Evolutionary conservation across 1,284 basidiomycete species (phyloP).

Genomic region (Rhodofomes roseus): DNA sequence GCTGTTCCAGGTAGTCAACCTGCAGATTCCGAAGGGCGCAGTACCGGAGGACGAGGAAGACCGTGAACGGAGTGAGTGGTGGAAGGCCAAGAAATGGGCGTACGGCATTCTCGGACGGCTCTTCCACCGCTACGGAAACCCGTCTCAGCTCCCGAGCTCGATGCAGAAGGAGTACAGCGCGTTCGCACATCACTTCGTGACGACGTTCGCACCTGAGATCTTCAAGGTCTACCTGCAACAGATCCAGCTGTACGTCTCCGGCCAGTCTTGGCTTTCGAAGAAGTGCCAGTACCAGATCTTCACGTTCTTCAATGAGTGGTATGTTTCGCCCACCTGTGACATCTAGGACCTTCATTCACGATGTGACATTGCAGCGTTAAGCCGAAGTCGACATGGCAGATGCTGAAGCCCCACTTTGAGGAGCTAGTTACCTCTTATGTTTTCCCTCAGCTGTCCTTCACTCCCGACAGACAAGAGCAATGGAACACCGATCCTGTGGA

Average conservation of each 20-base stretch:
- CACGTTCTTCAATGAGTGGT: constrained; percentile 85
- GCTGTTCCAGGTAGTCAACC: constrained; percentile 73
- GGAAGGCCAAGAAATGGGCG: constrained; percentile 89
- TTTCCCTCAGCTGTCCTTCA: constrained; percentile 85
- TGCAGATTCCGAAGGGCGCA: constrained; percentile 59
- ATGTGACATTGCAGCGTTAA: constrained; percentile 59
- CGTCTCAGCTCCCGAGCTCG: constrained; percentile 74
- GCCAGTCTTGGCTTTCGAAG: constrained; percentile 73
- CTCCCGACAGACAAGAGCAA: constrained; percentile 55
- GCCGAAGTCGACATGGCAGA: constrained; percentile 82
- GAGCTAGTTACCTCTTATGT: constrained; percentile 72
- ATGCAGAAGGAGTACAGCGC: constrained; percentile 64
- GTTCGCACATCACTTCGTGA: constrained; percentile 78
- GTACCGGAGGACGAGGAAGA: constrained; percentile 73
- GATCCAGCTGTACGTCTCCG: constrained; percentile 67
- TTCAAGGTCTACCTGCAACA: constrained; percentile 76
- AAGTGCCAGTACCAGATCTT: constrained; percentile 82
- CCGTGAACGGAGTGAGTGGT: constrained; percentile 78
- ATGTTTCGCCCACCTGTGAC: constrained; percentile 21
- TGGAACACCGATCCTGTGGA: constrained; percentile 82
- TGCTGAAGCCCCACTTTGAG: constrained; percentile 80
- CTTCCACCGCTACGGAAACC: constrained; percentile 82
- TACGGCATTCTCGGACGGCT: constrained; percentile 70
- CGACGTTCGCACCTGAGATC: constrained; percentile 80
- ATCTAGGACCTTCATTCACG: constrained; percentile 1